Evolutionary conservation across 2,329 filamentous ascomycete species (phyloP), one percentile per base, ranked within the genome.

Genomic region (Ilyonectria mors-panacis): DNA sequence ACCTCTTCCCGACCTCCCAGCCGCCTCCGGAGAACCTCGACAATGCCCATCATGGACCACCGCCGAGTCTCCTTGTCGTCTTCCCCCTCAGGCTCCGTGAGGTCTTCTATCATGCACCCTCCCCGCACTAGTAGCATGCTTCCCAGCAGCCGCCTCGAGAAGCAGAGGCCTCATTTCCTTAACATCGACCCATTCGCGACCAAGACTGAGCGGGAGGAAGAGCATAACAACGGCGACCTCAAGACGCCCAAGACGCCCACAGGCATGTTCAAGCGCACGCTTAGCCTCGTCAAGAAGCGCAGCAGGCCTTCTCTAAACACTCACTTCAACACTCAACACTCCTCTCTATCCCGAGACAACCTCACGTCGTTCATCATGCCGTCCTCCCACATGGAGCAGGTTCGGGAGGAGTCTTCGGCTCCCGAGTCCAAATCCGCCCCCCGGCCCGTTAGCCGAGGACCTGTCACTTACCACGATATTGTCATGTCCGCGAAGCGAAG

Each of bases 221-320:
- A 82, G 35, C 73, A 74, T 2, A 76, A 75, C 9, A 66, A n/a
- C 2, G 17, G 21, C 37, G 59, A 57, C 21, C 37, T 42, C 9
- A 75, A 78, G 56, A 76, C 73, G 9, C 75, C 77, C 6, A 81
- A 81, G 68, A 76, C 81, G 4, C 82, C 85, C 1, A 83, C 84
- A 1, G 79, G 80, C 35, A 80, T 89, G 62, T 82, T 89, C 68
- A 87, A 85, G 74, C 84, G 86, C 72, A 87, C 87, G 3, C 78
- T 89, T 48, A 88, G 83, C 71, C 79, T 90, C 33, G 85, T 85
- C 55, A 83, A 84, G 74, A 88, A 88, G 82, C 83, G 85, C 69
- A 89, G 87, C 80, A 82, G 83, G 61, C 85, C 85, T 8, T 80
- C 81, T 26, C 80, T 89, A 68, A 82, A 79, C 70, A 75, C 69